Base-by-base conservation (phyloP, 2,329 filamentous ascomycete species). In the Colletotrichum sp. region DNA sequence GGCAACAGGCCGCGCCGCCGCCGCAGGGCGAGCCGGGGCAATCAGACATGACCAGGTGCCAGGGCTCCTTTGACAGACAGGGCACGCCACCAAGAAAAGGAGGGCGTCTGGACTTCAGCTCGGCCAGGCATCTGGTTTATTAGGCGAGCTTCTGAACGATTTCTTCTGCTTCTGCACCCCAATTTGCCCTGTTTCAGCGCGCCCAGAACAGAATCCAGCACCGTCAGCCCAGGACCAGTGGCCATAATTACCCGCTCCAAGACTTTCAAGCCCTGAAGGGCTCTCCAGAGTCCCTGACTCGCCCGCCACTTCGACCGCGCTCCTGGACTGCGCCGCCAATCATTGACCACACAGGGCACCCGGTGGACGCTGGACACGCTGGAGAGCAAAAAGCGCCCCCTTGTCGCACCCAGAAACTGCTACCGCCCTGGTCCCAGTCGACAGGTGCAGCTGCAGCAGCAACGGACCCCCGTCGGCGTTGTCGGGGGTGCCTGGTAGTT, bases 121-220 rank as follows among this genome's bases (percentile, higher is more conserved):
- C 63, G 36, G 69, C 63, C 36, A 2, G 63, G 54, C 54, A 57
- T 33, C 66, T 69, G 70, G 27, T 38, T 59, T 66, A 31, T 59
- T 66, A 31, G 70, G 66, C 66, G 58, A 72, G 66, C 31, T 34
- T 33, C 29, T 61, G 57, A 31, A 27, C 29, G 24, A 34, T 43
- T 31, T 65, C 66, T 55, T 54, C 51, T 9, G 24, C 29, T 73
- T 55, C 38, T 57, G 58, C 31, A 63, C 29, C 57, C 66, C 58
- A 63, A 69, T 29, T 29, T 62, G 69, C 47, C 34, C 29, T 66
- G 69, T 71, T 66, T 63, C 57, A 62, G n/a, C 38, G 27, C 55
- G 71, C 71, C 68, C 34, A 71, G 71, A 73, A 38, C 33, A 66
- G 21, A 31, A 47, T 63, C 68, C 57, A 71, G 62, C 34, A 29